Percentiles rank a stretch among this genome's conserved stretches.
These are phyloP conservation scores for Pythium chondricola DNA, from an alignment of 352 stramenopile species.

Conservation along the genomic window DNA sequence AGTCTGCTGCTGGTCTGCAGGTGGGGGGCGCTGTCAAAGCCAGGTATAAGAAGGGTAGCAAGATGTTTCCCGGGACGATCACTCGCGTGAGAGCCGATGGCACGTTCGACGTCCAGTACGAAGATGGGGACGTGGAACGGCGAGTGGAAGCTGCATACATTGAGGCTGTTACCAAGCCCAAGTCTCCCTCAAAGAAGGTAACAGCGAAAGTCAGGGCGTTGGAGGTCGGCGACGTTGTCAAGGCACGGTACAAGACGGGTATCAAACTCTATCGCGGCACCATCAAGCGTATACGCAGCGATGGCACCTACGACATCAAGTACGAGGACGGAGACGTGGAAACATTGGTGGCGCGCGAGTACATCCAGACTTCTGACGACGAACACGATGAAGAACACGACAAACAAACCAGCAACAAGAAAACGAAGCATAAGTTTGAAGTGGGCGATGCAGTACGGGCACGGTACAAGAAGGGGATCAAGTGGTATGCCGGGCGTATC, in stretches of 20 bases:
- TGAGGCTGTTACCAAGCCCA: conserved; percentile 8
- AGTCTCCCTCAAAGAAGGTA: conserved; percentile 17
- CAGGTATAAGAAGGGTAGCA: conserved; percentile 31
- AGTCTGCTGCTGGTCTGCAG: conserved; percentile 1
- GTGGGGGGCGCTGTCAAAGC: conserved; percentile 27
- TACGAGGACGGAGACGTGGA: conserved; percentile 60
- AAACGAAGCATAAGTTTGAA: conserved; percentile 3
- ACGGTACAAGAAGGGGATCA: conserved; percentile 39
- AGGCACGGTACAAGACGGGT: conserved; percentile 34
- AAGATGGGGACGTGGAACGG: conserved; percentile 21
- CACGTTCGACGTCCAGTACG: conserved; percentile 44
- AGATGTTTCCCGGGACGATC: conserved; percentile 31
- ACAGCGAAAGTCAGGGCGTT: conserved; percentile 12
- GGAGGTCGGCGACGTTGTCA: conserved; percentile 26
- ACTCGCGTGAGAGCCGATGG: conserved; percentile 28
- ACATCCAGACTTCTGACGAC: conserved; percentile 2
- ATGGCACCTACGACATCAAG: conserved; percentile 65
- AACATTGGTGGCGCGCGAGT: conserved; percentile 14
- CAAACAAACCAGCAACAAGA: no score
- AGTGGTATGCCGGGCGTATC: conserved; percentile 47
- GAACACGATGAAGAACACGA: no score
- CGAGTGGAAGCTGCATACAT: conserved; percentile 24
- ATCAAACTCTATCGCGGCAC: conserved; percentile 33
- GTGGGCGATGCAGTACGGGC: conserved; percentile 32
- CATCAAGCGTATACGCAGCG: conserved; percentile 29